phyloP scores from a whole-genome alignment of 1,284 basidiomycete species.

The Tilletia indica region DNA sequence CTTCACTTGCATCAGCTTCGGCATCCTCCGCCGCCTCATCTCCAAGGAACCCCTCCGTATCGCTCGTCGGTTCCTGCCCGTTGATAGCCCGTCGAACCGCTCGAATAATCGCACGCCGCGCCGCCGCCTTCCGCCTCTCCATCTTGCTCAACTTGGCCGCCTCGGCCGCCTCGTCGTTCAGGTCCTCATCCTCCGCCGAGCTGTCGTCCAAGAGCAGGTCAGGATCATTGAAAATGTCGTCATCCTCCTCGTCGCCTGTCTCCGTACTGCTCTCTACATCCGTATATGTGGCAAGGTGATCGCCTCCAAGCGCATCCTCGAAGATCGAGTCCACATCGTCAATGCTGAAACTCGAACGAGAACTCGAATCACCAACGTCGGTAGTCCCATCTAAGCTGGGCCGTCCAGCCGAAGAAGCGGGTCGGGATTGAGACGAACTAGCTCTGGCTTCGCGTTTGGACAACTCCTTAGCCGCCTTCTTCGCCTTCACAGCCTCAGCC shows the following conservation, averaged over 20 bases:
- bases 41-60: neutral
- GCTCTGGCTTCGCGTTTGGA: neutral
- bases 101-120: slow-evolving; percentile 41
- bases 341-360: neutral
- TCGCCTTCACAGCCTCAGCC: slow-evolving; percentile 3
- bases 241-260: slow-evolving; percentile 23
- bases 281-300: neutral
- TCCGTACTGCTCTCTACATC: neutral
- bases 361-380: neutral
- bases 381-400: slow-evolving; percentile 9
- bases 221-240: slow-evolving; percentile 29
- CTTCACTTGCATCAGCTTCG: slow-evolving; percentile 22
- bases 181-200: slow-evolving; percentile 19
- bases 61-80: slow-evolving; percentile 31
- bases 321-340: slow-evolving; percentile 10
- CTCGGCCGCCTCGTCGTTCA: slow-evolving; percentile 27
- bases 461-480: slow-evolving; percentile 1
- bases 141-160: slow-evolving; percentile 32
- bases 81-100: slow-evolving; percentile 47
- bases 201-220: slow-evolving; percentile 26
- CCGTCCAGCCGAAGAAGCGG: neutral
- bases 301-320: neutral
- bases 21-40: slow-evolving; percentile 18
- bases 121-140: slow-evolving; percentile 38
- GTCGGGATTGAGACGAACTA: neutral